Evolutionary conservation across 1,284 basidiomycete species (phyloP).

Genomic region (Xanthoconium separans): DNA sequence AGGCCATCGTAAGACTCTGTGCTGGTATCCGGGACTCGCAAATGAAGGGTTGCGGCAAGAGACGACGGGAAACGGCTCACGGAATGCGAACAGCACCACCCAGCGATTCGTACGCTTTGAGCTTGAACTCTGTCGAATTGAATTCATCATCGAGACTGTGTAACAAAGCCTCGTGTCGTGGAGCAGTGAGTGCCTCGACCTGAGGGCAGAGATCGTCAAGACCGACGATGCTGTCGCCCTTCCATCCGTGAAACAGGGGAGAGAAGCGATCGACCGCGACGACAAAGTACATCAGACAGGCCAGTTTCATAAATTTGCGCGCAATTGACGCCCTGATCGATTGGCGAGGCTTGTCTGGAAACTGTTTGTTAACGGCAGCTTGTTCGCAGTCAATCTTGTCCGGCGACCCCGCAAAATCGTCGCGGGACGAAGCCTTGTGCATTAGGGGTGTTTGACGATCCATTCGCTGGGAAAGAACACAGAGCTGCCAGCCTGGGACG

Average conservation of each 20-base stretch:
- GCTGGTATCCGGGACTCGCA: slow-evolving; percentile 9
- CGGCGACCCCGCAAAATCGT: neutral
- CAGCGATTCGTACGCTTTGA: slow-evolving; percentile 40
- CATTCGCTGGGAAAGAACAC: slow-evolving; percentile 7
- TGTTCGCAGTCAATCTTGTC: slow-evolving; percentile 15
- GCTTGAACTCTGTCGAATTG: slow-evolving; percentile 36
- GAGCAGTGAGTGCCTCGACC: slow-evolving; percentile 31
- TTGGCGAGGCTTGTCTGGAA: neutral
- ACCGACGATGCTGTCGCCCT: neutral
- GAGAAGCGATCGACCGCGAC: slow-evolving; percentile 6
- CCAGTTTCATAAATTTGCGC: slow-evolving; percentile 1
- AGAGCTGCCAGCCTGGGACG: slow-evolving; percentile 2
- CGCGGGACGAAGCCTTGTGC: neutral
- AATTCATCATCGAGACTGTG: slow-evolving; percentile 36
- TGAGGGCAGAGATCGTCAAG: slow-evolving; percentile 33
- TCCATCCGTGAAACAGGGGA: neutral
- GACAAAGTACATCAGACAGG: slow-evolving; percentile 9
- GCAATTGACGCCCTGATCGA: neutral
- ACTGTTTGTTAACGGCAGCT: neutral
- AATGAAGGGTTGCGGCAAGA: neutral
- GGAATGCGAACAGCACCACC: slow-evolving; percentile 45
- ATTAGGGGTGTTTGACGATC: neutral
- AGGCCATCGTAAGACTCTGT: slow-evolving; percentile 44
- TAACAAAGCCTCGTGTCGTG: slow-evolving; percentile 29
- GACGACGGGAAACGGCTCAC: slow-evolving; percentile 25